Evolutionary conservation across 2,329 filamentous ascomycete species (phyloP), one percentile per base, ranked within the genome.

Genomic region (Trichoderma aggressivum): DNA sequence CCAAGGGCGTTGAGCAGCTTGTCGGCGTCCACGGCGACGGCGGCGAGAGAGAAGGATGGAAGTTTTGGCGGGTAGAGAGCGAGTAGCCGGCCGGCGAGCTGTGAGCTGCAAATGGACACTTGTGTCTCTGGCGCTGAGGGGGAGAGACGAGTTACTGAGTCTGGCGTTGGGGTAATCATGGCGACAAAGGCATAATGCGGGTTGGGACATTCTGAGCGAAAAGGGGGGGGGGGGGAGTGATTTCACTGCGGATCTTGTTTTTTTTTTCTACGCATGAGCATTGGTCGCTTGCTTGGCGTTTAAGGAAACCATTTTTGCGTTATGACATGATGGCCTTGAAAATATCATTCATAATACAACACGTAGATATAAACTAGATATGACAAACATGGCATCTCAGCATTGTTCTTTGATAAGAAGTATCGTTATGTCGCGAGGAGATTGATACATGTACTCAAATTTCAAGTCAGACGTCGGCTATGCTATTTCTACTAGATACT

Each of bases 1-100:
- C 90, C 47, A 91, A 94, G 69, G 96, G 93, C 0, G 92, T 99
- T 24, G 95, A 98, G 81, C 87, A 87, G 76, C 84, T 99, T 53
- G 95, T 98, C 0, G 94, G 95, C 18, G 93, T 97, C 2, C 87
- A 88, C 70, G 89, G 89, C 4, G 86, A 88, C 28, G 86, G 84
- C 1, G 91, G 91, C 60, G 91, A 91, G 77, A 84, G 91, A 73
- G 91, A 93, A 76, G 92, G 92, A 3, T 96, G 93, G 93, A 94
- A 94, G 79, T 96, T 95, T 79, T 96, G 93, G 93, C 89, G 88
- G 74, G 87, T 90, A 36, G 88, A 90, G 76, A 84, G 81, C 74
- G 79, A 75, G 61, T 81, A 75, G 73, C 4, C 26, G n/a, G 36
- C 14, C 18, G 36, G 18, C 28, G 21, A 55, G 30, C 47, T 26